Conservation (phyloP, 2,329 filamentous ascomycete species). For the Ophiosphaerella herpotricha region DNA sequence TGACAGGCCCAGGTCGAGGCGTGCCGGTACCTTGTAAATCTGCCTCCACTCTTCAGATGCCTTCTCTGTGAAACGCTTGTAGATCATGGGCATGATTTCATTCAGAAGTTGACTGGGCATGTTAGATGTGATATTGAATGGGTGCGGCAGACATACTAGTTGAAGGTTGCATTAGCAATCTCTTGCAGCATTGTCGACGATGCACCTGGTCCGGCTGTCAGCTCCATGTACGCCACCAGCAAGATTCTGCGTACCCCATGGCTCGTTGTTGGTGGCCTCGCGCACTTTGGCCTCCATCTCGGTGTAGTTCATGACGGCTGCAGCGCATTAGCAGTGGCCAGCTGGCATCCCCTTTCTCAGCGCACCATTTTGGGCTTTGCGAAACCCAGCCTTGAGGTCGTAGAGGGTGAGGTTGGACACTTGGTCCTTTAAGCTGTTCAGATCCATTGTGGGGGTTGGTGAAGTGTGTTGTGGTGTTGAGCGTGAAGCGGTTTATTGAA, state of each 20-base stretch:
- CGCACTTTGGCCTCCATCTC: conserved; percentile 75
- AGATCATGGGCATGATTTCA: conserved; percentile 99
- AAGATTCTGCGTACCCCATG: conserved; percentile 78
- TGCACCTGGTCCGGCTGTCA: conserved; percentile 55
- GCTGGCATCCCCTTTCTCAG: conserved; percentile 12
- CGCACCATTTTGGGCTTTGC: conserved; percentile 95
- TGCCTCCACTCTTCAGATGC: conserved; percentile 97
- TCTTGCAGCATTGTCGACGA: conserved; percentile 93
- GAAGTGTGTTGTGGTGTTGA: conserved; percentile 5
- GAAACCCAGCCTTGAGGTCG: conserved; percentile 91
- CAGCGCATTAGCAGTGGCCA: conserved; percentile 31
- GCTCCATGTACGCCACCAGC: conserved; percentile 31
- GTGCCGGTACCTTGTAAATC: conserved; percentile 81
- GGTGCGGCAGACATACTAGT: conserved; percentile 72
- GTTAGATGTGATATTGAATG: conserved; percentile 23
- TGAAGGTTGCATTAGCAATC: conserved; percentile 96
- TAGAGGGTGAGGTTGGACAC: conserved; percentile 93
- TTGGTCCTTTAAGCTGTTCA: conserved; percentile 81
- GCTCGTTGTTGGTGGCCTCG: conserved; percentile 98
- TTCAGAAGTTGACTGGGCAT: conserved; percentile 82
- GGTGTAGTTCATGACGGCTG: conserved; percentile 97
- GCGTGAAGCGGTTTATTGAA: conserved; percentile 3
- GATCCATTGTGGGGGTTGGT: conserved; percentile 68
- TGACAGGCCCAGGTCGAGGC: neutral
- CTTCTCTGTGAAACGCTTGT: conserved; percentile 98